A percentile compares a stretch with the other conserved stretches of the same genome.
Evolutionary conservation across 768 basidiomycete genomes (phyloP).

Genomic region (Rubroboletus satanas): DNA sequence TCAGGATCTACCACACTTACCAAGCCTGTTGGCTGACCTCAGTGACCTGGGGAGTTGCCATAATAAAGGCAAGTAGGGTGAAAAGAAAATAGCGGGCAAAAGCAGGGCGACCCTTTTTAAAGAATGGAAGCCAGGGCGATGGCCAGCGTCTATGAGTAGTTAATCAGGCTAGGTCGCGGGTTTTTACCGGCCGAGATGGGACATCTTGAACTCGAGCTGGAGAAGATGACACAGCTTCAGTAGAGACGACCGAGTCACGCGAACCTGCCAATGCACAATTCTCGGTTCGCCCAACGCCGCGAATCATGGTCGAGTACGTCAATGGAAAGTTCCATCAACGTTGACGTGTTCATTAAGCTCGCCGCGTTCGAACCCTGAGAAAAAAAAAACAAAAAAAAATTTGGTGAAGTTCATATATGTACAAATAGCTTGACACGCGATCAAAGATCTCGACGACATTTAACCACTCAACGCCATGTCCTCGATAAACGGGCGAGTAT

Average conservation of each 20-base stretch:
- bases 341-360: constrained; percentile 30
- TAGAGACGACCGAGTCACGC: constrained; percentile 22
- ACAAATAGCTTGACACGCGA: constrained; percentile 25
- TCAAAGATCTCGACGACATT: constrained; percentile 10
- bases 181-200: constrained; percentile 42
- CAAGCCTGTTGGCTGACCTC: constrained; percentile 64
- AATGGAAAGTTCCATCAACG: constrained; percentile 32
- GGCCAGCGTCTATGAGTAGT: constrained; percentile 41
- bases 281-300: constrained; percentile 25
- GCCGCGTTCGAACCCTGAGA: constrained; percentile 24
- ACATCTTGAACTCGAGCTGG: constrained; percentile 20
- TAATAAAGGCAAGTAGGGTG: constrained; percentile 37
- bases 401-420: constrained; percentile 33
- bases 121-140: constrained; percentile 30
- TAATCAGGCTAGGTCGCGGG: constrained; percentile 53
- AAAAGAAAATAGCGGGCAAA: constrained; percentile 29
- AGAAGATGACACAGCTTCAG: constrained; percentile 24
- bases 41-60: constrained; percentile 53
- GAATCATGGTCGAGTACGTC: constrained; percentile 32
- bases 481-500: constrained; percentile 4
- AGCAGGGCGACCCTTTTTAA: constrained; percentile 33
- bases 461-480: constrained; percentile 7
- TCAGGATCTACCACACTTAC: constrained; percentile 37
- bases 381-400: constrained; percentile 15
- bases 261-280: constrained; percentile 18